These are phyloP conservation scores for Rutstroemia sp. DNA, from an alignment of 2,329 filamentous ascomycete species.

Conservation along the genomic window DNA sequence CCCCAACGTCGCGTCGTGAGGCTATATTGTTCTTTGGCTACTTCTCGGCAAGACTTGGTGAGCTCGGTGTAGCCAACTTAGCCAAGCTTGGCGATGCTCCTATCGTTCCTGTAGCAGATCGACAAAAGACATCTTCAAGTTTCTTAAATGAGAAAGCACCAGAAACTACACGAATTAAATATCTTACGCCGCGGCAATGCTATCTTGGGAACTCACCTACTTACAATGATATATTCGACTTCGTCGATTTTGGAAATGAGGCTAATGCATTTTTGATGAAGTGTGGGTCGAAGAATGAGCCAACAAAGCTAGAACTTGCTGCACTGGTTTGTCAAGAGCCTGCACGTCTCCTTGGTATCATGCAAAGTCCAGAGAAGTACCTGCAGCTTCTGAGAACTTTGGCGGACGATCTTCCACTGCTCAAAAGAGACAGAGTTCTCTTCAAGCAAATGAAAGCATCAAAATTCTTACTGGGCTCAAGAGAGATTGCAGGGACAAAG, in stretches of 20 bases:
- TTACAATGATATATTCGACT: conserved; percentile 91
- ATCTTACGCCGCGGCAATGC: conserved; percentile 63
- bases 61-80: conserved; percentile 57
- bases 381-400: conserved; percentile 73
- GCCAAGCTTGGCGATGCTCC: conserved; percentile 53
- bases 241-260: conserved; percentile 84
- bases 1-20: conserved; percentile 58
- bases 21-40: conserved; percentile 76
- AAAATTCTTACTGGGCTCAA: conserved; percentile 75
- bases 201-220: conserved; percentile 67
- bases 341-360: conserved; percentile 67
- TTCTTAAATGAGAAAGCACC: conserved; percentile 35
- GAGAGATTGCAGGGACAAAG: conserved; percentile 47
- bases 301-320: conserved; percentile 79
- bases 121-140: conserved; percentile 20
- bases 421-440: conserved; percentile 74
- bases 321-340: conserved; percentile 78
- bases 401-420: conserved; percentile 59
- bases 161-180: conserved; percentile 34
- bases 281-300: conserved; percentile 86
- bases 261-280: conserved; percentile 85
- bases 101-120: conserved; percentile 62
- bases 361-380: conserved; percentile 81
- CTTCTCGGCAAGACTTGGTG: conserved; percentile 67
- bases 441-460: conserved; percentile 69